A percentile compares a stretch with the other conserved stretches of the same genome.
Conservation (phyloP, 257 asterid genomes). For the Scutellaria minor region DNA sequence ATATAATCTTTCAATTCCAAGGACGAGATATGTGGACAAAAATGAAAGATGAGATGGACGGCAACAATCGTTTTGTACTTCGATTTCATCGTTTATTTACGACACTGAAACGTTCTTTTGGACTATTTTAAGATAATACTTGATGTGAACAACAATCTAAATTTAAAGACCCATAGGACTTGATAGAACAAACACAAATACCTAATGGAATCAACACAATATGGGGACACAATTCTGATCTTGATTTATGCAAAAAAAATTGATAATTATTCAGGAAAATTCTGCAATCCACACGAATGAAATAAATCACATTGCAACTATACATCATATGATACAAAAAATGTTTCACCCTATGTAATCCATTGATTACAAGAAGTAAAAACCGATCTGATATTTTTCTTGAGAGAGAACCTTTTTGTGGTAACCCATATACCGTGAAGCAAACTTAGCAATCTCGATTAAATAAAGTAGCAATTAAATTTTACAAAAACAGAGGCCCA, state of each 20-base stretch:
- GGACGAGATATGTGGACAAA: too few species aligned
- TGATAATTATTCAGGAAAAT: background rate
- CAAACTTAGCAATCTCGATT: conserved; percentile 9
- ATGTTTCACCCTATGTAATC: background rate
- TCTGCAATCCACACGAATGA: conserved; percentile 22
- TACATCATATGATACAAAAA: conserved; percentile 34
- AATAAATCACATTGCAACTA: conserved; percentile 24
- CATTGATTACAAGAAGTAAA: conserved; percentile 35
- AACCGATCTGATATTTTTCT: conserved; percentile 42
- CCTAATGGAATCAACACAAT: too few species aligned
- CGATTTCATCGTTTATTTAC: too few species aligned
- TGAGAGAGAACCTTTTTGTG: conserved; percentile 35
- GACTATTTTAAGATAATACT: too few species aligned
- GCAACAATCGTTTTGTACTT: too few species aligned
- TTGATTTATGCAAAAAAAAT: background rate
- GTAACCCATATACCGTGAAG: conserved; percentile 30
- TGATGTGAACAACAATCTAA: too few species aligned
- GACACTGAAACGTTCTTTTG: too few species aligned
- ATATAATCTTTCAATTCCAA: too few species aligned
- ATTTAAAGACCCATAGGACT: too few species aligned
- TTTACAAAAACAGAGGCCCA: conserved; percentile 30
- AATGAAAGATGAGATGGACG: too few species aligned
- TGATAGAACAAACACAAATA: too few species aligned
- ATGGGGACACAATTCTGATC: background rate
- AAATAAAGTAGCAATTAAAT: conserved; percentile 8